Base-by-base conservation (phyloP, 1,284 basidiomycete genomes). In the Sanghuangporus weigelae region DNA sequence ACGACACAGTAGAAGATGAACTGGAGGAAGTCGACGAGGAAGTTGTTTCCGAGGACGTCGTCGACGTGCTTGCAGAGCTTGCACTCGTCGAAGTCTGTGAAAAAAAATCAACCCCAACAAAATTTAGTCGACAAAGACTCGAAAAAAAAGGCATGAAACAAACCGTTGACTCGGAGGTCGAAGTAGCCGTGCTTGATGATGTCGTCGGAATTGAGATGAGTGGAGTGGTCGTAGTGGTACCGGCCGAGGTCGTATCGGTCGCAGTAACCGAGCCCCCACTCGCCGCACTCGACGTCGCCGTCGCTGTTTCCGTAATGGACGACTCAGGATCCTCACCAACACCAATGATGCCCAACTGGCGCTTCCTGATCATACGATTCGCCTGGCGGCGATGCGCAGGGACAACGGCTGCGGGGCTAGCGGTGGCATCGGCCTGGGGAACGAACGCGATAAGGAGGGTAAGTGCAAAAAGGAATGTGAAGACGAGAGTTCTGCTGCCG, bases 341-440 rank as follows among this genome's bases (percentile, higher is more conserved):
- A 46, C 57, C 46, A 55, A 68, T 60, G 55, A 68, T 49, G 8
- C 69, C 66, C 46, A 66, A 38, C 5, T 76, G 70, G 57, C 89
- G 86, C 72, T 87, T 90, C 76, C 79, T 88, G 68, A 90, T 73
- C 72, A 92, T 76, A 68, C 90, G 87, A 69, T 84, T 83, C 57
- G 70, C 78, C 76, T 89, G 87, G 73, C 81, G 81, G 68, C 83
- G 81, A 57, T 78, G 82, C 49, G 42, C 62, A 26, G 62, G 66
- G 51, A 61, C 50, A 12, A 44, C 59, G 2, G 39, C 31, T 51
- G 71, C 36, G 53, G 71, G 74, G 67, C 78, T 72, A 62, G 75
- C 71, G 66, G 79, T 77, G 70, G 85, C 84, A 65, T 83, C 77
- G 57, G 78, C 77, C 62, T 72, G 66, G 57, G 73, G 70, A 66